Percentiles rank a stretch among this genome's conserved stretches.
Evolutionary conservation across 768 basidiomycete genomes (phyloP).

Genomic region (Clavaria fumosa): DNA sequence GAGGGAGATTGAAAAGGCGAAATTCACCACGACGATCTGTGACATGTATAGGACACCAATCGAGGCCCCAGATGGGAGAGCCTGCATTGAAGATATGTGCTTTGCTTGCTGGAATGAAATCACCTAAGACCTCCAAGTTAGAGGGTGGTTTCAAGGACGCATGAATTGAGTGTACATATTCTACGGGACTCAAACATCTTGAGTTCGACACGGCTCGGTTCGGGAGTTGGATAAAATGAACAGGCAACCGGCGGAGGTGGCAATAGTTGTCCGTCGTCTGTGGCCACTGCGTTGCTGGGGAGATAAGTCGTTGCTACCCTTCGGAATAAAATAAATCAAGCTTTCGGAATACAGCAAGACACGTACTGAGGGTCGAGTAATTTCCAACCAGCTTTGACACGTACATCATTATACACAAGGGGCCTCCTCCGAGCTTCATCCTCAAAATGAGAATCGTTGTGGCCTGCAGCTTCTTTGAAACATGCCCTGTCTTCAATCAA

Average conservation of each 20-base stretch:
- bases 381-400: conserved; percentile 29
- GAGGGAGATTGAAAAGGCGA: not conserved
- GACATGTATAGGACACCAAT: conserved; percentile 80
- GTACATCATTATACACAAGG: conserved; percentile 34
- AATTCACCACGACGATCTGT: conserved; percentile 38
- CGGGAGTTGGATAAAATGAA: conserved; percentile 46
- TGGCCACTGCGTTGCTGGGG: conserved; percentile 36
- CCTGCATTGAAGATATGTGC: conserved; percentile 75
- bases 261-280: conserved; percentile 33
- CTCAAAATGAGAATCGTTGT: conserved; percentile 19
- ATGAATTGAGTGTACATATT: conserved; percentile 32
- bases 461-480: conserved; percentile 43
- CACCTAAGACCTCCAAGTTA: conserved; percentile 26
- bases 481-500: conserved; percentile 63
- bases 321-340: conserved; percentile 1
- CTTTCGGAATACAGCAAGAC: conserved; percentile 7
- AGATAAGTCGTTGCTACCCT: conserved; percentile 47
- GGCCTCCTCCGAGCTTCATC: conserved; percentile 41
- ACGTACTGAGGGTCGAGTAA: conserved; percentile 35
- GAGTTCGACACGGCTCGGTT: conserved; percentile 34
- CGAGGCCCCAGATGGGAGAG: conserved; percentile 78
- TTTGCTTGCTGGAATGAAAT: conserved; percentile 39
- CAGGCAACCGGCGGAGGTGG: conserved; percentile 44
- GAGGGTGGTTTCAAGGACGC: not conserved
- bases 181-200: conserved; percentile 39